Percentiles rank a stretch among this genome's conserved stretches.
Evolutionary conservation across 768 basidiomycete species (phyloP).

Genomic region (Tylopilus sp.): DNA sequence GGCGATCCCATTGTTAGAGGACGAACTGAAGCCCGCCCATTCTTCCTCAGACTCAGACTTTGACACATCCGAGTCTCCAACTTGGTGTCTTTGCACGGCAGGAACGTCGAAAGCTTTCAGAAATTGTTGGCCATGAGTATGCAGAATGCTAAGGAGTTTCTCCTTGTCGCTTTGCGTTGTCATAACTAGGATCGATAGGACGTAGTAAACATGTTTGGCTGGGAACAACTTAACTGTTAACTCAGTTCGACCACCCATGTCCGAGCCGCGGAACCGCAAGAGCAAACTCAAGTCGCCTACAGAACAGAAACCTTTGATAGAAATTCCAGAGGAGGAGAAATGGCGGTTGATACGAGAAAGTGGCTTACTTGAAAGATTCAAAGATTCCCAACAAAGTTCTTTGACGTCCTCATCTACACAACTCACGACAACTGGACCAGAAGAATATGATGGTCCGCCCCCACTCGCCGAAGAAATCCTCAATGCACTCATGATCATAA

Average conservation of each 20-base stretch:
- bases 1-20: not conserved
- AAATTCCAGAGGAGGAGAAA: slow-evolving; percentile 73
- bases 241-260: slow-evolving; percentile 23
- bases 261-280: slow-evolving; percentile 28
- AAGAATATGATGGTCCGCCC: slow-evolving; percentile 35
- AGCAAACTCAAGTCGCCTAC: slow-evolving; percentile 8
- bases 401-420: slow-evolving; percentile 1
- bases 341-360: slow-evolving; percentile 71
- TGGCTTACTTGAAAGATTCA: slow-evolving; percentile 48
- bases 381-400: slow-evolving; percentile 9
- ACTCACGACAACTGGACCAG: not conserved
- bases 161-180: slow-evolving; percentile 24
- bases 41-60: slow-evolving; percentile 35
- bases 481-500: slow-evolving; percentile 58
- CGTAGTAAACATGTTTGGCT: slow-evolving; percentile 10
- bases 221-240: too few relatives aligned
- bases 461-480: slow-evolving; percentile 68
- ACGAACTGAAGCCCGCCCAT: slow-evolving; percentile 39
- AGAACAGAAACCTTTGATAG: slow-evolving; percentile 28
- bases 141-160: slow-evolving; percentile 37
- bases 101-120: slow-evolving; percentile 38
- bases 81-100: slow-evolving; percentile 18
- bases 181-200: not conserved
- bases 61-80: slow-evolving; percentile 6
- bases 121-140: slow-evolving; percentile 48